Conservation (phyloP, 2,329 filamentous ascomycete species). For the Ophiosphaerella herpotricha region DNA sequence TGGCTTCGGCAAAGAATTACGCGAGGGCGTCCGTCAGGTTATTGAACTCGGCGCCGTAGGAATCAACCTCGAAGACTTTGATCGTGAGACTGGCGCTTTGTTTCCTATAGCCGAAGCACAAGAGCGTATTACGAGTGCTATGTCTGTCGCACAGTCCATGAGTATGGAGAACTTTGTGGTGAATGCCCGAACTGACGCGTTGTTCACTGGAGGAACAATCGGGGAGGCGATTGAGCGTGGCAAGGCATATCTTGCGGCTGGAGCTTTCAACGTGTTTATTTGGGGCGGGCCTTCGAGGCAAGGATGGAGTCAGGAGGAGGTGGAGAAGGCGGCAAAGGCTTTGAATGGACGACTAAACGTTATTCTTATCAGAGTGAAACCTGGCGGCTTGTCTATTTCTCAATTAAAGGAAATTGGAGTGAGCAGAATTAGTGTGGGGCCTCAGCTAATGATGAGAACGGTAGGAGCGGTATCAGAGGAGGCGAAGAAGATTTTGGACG, state of each 20-base stretch:
- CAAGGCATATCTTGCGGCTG: conserved; percentile 61
- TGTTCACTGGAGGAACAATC: conserved; percentile 50
- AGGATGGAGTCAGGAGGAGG: conserved; percentile 37
- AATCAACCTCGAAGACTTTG: conserved; percentile 63
- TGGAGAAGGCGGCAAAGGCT: conserved; percentile 22
- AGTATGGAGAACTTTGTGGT: conserved; percentile 56
- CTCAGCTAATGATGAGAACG: conserved; percentile 31
- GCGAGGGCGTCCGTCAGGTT: conserved; percentile 50
- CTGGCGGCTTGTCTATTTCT: conserved; percentile 24
- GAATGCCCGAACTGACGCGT: conserved; percentile 61
- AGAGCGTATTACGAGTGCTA: conserved; percentile 50
- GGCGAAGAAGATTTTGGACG: conserved; percentile 22
- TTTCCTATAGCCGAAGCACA: conserved; percentile 55
- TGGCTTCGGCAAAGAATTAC: conserved; percentile 58
- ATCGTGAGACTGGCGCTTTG: conserved; percentile 35
- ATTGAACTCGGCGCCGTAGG: conserved; percentile 61
- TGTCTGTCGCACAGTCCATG: conserved; percentile 51
- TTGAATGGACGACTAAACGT: conserved; percentile 39
- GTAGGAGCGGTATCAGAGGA: conserved; percentile 18
- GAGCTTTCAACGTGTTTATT: conserved; percentile 64
- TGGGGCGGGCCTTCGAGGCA: conserved; percentile 57
- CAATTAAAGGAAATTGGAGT: conserved; percentile 39
- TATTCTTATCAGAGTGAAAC: conserved; percentile 16
- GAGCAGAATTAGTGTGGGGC: conserved; percentile 39
- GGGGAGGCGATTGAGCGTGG: conserved; percentile 59